phyloP scores from a whole-genome alignment of 164 flowering plant species.

The Houttuynia cordata region DNA sequence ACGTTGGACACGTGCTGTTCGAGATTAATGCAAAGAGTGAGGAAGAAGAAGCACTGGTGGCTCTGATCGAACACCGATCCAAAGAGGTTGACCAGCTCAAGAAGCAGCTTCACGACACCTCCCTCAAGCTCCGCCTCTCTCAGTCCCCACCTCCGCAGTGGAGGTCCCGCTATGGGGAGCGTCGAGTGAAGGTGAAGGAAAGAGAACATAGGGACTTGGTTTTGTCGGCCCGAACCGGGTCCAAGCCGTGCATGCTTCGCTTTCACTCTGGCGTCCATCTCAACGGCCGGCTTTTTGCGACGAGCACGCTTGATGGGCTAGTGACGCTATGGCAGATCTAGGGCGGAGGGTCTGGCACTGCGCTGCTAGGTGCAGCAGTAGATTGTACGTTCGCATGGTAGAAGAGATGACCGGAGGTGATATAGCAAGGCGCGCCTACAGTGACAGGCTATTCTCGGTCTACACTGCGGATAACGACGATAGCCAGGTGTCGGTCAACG shows the following conservation, averaged over 20 bases:
- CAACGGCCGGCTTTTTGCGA: slow-evolving; percentile 69
- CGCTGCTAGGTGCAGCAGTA: slow-evolving; percentile 43
- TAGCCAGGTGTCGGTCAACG: slow-evolving; percentile 69
- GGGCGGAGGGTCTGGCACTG: slow-evolving; percentile 6
- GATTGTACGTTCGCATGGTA: slow-evolving; percentile 61
- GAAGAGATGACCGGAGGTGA: slow-evolving; percentile 95
- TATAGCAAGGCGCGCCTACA: slow-evolving; percentile 89
- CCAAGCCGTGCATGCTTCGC: slow-evolving; percentile 34
- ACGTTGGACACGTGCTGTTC: too few species aligned
- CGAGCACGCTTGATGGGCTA: slow-evolving; percentile 96
- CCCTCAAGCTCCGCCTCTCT: not conserved
- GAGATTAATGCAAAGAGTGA: slow-evolving; percentile 35
- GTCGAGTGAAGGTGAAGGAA: not conserved
- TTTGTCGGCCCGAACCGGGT: slow-evolving; percentile 31
- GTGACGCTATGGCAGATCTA: slow-evolving; percentile 87
- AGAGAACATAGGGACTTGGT: slow-evolving; percentile 50
- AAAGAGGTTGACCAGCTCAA: not conserved
- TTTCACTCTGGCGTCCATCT: slow-evolving; percentile 40
- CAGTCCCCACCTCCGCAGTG: not conserved
- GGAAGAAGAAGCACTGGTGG: not conserved
- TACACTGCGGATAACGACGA: slow-evolving; percentile 81
- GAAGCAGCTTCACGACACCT: not conserved
- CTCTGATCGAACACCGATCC: not conserved
- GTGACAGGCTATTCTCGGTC: slow-evolving; percentile 48
- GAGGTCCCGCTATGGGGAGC: too few species aligned